These are phyloP conservation scores for Akebia trifoliata DNA, from an alignment of 164 flowering plant species.

Conservation along the genomic window DNA sequence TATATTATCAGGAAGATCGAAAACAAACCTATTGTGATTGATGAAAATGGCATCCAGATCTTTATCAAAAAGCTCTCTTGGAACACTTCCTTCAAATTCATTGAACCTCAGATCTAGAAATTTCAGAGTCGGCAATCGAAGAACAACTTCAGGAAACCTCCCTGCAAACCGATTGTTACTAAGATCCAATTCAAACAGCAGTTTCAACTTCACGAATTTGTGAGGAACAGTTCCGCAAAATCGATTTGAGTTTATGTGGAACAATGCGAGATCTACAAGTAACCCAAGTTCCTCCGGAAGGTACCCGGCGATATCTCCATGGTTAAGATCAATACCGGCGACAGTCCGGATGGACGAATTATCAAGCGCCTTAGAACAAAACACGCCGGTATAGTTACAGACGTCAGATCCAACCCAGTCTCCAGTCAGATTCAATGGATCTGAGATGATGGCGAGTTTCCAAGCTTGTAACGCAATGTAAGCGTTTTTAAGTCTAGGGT, in stretches of 20 bases:
- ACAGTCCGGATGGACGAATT: slow-evolving; percentile 39
- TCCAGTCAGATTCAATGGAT: slow-evolving; percentile 60
- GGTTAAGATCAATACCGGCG: slow-evolving; percentile 89
- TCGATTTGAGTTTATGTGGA: slow-evolving; percentile 64
- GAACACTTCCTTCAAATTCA: slow-evolving; percentile 82
- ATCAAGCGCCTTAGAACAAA: slow-evolving; percentile 59
- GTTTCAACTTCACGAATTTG: slow-evolving; percentile 30
- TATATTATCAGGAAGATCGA: slow-evolving; percentile 67
- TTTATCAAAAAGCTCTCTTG: slow-evolving; percentile 62
- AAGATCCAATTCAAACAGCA: slow-evolving; percentile 56
- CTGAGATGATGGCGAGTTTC: slow-evolving; percentile 81
- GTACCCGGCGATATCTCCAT: slow-evolving; percentile 64
- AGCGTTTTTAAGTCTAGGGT: slow-evolving; percentile 47
- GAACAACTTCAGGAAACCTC: slow-evolving; percentile 50
- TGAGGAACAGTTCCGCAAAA: slow-evolving; percentile 58
- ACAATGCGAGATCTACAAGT: slow-evolving; percentile 50
- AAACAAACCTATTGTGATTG: slow-evolving; percentile 69
- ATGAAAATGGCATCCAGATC: slow-evolving; percentile 80
- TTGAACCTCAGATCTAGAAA: slow-evolving; percentile 70
- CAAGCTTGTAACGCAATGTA: slow-evolving; percentile 89
- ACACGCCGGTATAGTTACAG: slow-evolving; percentile 65
- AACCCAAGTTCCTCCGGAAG: slow-evolving; percentile 59
- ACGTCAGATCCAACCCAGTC: slow-evolving; percentile 82
- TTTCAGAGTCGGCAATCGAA: slow-evolving; percentile 39
- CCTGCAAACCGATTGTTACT: slow-evolving; percentile 75